Evolutionary conservation across 164 flowering plant species (phyloP).

Genomic region (Taxillus chinensis): DNA sequence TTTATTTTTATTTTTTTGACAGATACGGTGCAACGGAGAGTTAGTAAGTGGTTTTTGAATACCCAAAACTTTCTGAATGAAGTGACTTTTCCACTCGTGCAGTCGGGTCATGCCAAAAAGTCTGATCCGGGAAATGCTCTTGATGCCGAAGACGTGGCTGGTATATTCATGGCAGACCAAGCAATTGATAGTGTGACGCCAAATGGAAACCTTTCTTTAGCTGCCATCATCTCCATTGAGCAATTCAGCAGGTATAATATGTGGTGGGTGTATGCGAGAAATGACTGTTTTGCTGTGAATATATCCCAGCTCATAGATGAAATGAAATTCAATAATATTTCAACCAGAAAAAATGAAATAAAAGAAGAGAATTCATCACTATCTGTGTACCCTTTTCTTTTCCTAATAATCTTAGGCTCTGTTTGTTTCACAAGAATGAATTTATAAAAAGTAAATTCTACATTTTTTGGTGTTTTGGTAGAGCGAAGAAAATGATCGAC

Average conservation of each 20-base stretch:
- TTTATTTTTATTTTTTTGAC: conserved; percentile 9
- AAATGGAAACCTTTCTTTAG: conserved; percentile 63
- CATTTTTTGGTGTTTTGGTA: too few relatives aligned
- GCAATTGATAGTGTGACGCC: conserved; percentile 48
- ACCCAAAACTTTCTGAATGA: conserved; percentile 64
- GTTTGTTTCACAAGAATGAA: too few relatives aligned
- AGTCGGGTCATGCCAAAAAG: conserved; percentile 30
- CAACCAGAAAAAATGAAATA: too few relatives aligned
- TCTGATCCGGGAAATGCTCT: conserved; percentile 19
- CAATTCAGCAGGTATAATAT: conserved; percentile 84
- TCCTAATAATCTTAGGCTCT: too few relatives aligned
- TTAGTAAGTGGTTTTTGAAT: conserved; percentile 56
- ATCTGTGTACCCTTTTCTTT: too few relatives aligned
- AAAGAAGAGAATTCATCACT: too few relatives aligned
- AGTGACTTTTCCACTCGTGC: conserved; percentile 60
- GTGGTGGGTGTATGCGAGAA: neutral
- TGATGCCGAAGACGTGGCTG: conserved; percentile 39
- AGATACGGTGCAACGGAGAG: conserved; percentile 65
- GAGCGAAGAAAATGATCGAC: too few relatives aligned
- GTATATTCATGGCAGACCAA: conserved; percentile 57
- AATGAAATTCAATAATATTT: too few relatives aligned
- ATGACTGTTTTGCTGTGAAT: too few relatives aligned
- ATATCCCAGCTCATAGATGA: too few relatives aligned
- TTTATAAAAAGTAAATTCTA: too few relatives aligned
- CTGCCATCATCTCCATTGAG: conserved; percentile 77